These are phyloP conservation scores for Otatea glauca DNA, from an alignment of 176 grass and related monocot species.

Conservation along the genomic window DNA sequence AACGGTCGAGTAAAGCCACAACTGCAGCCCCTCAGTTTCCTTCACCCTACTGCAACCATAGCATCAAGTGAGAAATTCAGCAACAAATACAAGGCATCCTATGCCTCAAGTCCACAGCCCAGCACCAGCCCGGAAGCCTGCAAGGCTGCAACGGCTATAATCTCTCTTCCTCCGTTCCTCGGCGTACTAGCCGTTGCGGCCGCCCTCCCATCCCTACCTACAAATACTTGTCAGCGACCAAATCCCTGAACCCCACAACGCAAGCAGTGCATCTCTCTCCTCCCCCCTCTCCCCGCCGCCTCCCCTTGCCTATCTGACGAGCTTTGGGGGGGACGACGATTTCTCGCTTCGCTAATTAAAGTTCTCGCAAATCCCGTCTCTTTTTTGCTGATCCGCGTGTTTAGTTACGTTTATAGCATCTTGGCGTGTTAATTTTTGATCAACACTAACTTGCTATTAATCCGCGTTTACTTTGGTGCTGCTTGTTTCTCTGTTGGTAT, in stretches of 20 bases:
- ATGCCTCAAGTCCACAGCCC: not conserved
- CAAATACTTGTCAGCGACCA: slow-evolving; percentile 26
- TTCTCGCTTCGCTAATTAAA: slow-evolving; percentile 22
- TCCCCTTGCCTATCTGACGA: slow-evolving; percentile 32
- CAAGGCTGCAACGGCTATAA: slow-evolving; percentile 43
- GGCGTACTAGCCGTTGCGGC: slow-evolving; percentile 47
- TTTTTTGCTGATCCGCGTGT: slow-evolving; percentile 12
- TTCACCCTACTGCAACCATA: too few species aligned
- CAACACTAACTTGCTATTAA: not conserved
- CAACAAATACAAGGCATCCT: not conserved
- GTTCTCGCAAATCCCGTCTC: not conserved
- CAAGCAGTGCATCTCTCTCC: not conserved
- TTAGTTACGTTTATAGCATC: not conserved
- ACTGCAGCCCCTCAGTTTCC: too few species aligned
- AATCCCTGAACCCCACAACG: slow-evolving; percentile 41
- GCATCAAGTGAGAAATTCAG: too few species aligned
- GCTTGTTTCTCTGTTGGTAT: not conserved
- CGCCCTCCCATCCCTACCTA: slow-evolving; percentile 17
- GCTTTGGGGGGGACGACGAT: not conserved
- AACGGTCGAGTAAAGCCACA: too few species aligned
- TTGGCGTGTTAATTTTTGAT: not conserved
- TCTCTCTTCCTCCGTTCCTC: not conserved
- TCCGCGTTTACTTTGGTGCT: not conserved
- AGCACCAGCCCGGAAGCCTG: not conserved
- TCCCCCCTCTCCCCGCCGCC: not conserved